These are phyloP conservation scores for Backusella luteola DNA, from an alignment of 192 early-diverging fungal species.

Conservation along the genomic window DNA sequence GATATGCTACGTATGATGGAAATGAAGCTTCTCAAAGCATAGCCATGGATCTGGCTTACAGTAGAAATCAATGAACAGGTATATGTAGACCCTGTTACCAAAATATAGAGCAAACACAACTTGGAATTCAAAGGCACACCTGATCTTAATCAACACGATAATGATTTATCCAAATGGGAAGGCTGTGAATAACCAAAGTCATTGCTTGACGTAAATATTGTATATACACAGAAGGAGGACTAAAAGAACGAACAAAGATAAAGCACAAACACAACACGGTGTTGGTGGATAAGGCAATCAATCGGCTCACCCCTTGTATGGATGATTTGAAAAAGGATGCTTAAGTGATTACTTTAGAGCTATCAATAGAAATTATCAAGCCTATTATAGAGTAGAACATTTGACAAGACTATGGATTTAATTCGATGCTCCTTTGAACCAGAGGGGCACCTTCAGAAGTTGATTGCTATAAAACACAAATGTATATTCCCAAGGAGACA, in stretches of 20 bases:
- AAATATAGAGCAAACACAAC: too few species aligned
- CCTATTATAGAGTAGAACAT: slow-evolving; percentile 57
- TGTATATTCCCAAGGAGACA: slow-evolving; percentile 68
- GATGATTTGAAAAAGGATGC: slow-evolving; percentile 47
- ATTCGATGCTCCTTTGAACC: slow-evolving; percentile 36
- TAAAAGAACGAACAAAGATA: slow-evolving; percentile 47
- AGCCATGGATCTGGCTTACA: slow-evolving; percentile 55
- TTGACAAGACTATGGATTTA: slow-evolving; percentile 61
- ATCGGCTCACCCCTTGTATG: slow-evolving; percentile 54
- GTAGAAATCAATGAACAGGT: slow-evolving; percentile 68
- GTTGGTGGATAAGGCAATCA: slow-evolving; percentile 57
- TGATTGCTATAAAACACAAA: slow-evolving; percentile 33
- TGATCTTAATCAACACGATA: background rate
- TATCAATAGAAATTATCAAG: slow-evolving; percentile 57
- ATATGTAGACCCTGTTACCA: slow-evolving; percentile 52
- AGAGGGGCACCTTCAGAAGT: slow-evolving; percentile 29
- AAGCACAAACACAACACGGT: slow-evolving; percentile 57
- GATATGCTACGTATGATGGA: slow-evolving; percentile 70
- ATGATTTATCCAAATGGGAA: slow-evolving; percentile 35
- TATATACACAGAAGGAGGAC: slow-evolving; percentile 33
- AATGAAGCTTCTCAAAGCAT: slow-evolving; percentile 58
- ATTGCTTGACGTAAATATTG: slow-evolving; percentile 46
- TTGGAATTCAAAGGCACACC: slow-evolving; percentile 28
- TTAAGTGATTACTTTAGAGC: slow-evolving; percentile 63
- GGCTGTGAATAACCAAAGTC: slow-evolving; percentile 28